Percentiles rank a stretch among this genome's conserved stretches.
These are phyloP conservation scores for Dissoconium aciculare DNA, from an alignment of 2,329 filamentous ascomycete genomes.

Conservation along the genomic window DNA sequence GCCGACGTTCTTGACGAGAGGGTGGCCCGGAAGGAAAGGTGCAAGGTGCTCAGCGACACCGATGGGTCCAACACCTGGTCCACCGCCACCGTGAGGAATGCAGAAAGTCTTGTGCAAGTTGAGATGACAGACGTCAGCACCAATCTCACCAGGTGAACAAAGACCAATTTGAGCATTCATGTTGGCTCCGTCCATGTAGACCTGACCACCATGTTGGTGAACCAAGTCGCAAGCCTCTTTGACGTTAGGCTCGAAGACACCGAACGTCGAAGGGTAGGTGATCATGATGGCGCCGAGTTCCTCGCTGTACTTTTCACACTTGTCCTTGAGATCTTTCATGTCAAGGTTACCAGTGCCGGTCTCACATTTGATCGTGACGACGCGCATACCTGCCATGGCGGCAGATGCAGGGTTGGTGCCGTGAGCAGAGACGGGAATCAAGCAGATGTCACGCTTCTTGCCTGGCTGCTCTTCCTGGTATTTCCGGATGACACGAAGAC, in stretches of 20 bases:
- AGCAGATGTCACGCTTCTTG: slow-evolving; percentile 71
- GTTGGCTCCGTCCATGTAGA: slow-evolving; percentile 98
- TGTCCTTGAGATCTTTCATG: slow-evolving; percentile 67
- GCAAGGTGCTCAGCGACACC: slow-evolving; percentile 72
- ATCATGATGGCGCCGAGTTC: slow-evolving; percentile 90
- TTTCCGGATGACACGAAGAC: slow-evolving; percentile 73
- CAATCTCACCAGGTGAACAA: slow-evolving; percentile 87
- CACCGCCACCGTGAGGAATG: slow-evolving; percentile 89
- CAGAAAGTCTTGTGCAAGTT: slow-evolving; percentile 99
- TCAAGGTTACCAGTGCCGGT: slow-evolving; percentile 77
- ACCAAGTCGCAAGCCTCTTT: slow-evolving; percentile 76
- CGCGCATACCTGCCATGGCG: slow-evolving; percentile 89
- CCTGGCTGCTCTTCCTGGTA: slow-evolving; percentile 55
- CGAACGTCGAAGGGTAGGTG: slow-evolving; percentile 89
- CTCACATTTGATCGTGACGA: slow-evolving; percentile 85
- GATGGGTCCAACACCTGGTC: slow-evolving; percentile 85
- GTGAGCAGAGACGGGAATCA: slow-evolving; percentile 90
- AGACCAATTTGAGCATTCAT: slow-evolving; percentile 97
- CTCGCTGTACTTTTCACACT: slow-evolving; percentile 75
- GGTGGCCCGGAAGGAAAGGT: slow-evolving; percentile 60
- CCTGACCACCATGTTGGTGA: slow-evolving; percentile 75
- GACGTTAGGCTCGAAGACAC: slow-evolving; percentile 82
- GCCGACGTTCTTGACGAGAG: slow-evolving; percentile 40
- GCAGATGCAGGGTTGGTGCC: slow-evolving; percentile 93
- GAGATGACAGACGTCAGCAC: slow-evolving; percentile 89